Percentiles rank a stretch among this genome's conserved stretches.
phyloP scores from a whole-genome alignment of 306 rosid species.

The Cucumis cinereus region DNA sequence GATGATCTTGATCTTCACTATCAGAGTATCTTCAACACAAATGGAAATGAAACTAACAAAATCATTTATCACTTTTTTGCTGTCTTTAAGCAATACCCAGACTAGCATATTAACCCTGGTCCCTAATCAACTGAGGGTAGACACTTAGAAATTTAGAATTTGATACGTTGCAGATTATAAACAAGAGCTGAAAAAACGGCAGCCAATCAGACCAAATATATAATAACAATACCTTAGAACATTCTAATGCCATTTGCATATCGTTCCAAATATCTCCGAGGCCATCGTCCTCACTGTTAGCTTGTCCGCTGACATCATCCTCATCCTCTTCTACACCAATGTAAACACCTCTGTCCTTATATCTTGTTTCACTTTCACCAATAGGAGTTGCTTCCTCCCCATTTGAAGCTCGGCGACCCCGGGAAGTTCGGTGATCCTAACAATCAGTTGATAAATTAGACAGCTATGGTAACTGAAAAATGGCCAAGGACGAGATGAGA shows the following conservation, averaged over 20 bases:
- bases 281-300: conserved; percentile 39
- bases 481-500: neutral
- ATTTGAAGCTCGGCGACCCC: conserved; percentile 19
- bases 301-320: conserved; percentile 10
- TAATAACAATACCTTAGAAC: conserved; percentile 45
- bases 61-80: neutral
- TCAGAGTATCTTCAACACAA: neutral
- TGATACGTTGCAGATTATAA: neutral
- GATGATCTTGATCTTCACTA: neutral
- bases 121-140: neutral
- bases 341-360: conserved; percentile 45
- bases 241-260: conserved; percentile 67
- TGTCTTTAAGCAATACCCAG: neutral
- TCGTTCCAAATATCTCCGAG: conserved; percentile 78
- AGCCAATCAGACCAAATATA: neutral
- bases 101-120: neutral
- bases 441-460: conserved; percentile 15
- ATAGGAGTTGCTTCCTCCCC: conserved; percentile 10
- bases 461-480: neutral
- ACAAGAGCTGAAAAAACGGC: neutral
- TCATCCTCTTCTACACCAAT: conserved; percentile 49
- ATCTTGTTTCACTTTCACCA: conserved; percentile 7
- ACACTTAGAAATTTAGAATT: neutral
- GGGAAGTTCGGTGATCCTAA: conserved; percentile 21
- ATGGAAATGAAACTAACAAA: neutral